Evolutionary conservation across 164 flowering plant species (phyloP), one percentile per base, ranked within the genome.

Genomic region (grape (Vitis vinifera)): DNA sequence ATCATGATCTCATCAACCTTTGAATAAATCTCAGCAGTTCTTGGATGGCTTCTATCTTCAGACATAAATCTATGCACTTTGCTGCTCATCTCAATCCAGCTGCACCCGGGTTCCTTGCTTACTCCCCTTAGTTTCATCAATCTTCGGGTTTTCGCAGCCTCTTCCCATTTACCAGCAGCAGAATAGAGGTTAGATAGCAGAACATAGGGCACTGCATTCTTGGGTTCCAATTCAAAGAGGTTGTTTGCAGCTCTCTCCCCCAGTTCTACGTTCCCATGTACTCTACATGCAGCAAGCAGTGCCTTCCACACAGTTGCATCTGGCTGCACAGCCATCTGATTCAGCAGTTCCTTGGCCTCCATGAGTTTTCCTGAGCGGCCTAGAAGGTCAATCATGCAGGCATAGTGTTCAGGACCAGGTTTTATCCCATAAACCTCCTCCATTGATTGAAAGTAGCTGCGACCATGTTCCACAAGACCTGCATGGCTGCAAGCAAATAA

Each of bases 251-350:
- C 97, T 68, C 62, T 87, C 67, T 86, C 89, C 31, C 84, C 97
- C 56, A 91, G 64, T 67, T 82, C 92, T 15, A 86, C 29, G 53
- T 89, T 78, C 61, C 83, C 71, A 69, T 89, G 90, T 17, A 78
- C 80, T 75, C 94, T 83, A 71, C 91, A 89, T 27, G 95, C 91
- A 51, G 85, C 79, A 65, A 93, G 88, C 19, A 93, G 62, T 15
- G 95, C 81, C 77, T 90, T 93, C 98, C 98, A 93, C 15, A 91
- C 86, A n/a, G 89, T 81, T 16, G 89, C 86, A 70, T 93, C 95
- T 4, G 97, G 94, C 75, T 84, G 76, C 29, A 83, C 67, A 8
- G 14, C 77, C 96, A 90, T 93, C 72, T 81, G 72, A 65, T 81
- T 72, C 5, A 93, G 71, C 55, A 90, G 70, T 62, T 77, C 80